Evolutionary conservation across 2,329 filamentous ascomycete species (phyloP), one percentile per base, ranked within the genome.

Genomic region (Fusarium sacchari): DNA sequence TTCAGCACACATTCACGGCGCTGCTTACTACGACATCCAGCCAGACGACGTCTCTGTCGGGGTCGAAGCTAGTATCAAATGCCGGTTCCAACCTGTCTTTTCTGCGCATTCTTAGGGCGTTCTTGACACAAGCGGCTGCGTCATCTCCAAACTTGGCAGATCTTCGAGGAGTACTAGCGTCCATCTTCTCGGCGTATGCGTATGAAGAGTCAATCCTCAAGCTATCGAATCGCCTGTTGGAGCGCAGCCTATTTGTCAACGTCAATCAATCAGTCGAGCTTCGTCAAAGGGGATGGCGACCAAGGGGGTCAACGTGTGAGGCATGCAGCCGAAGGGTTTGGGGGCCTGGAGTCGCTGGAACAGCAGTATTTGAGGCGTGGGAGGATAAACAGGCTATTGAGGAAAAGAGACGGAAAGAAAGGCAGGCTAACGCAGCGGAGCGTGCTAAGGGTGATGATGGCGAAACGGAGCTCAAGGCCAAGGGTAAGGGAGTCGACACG

Each of bases 131-230:
- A 50, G 96, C 95, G 1, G 93, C 94, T 1, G 88, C 90, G 30
- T 91, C 92, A 24, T 97, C 95, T 0, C 95, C 96, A 0, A 97
- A 93, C 18, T 86, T 99, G 4, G 92, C 94, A 3, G 95, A 98
- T 79, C 88, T 99, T 7, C 92, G 96, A 49, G 89, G 90, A 12
- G 95, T 98, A 2, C 88, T 99, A 5, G 87, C 90, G 2, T 96
- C 95, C 18, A 96, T 99, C 62, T 98, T 99, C 83, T 91, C 96
- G 0, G 96, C 96, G 0, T 99, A 99, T 80, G 92, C 95, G 1
- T 98, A 98, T 80, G 96, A 99, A 81, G 94, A 96, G 80, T 95
- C 93, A 1, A 93, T 99, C 22, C 88, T 99, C 26, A 88, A 89
- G 4, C 89, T 99, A 7, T 94, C 96, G 2, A 97, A 96, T 80